Conservation (phyloP, 192 early-diverging fungal species). For the Entophlyctis luteolus region DNA sequence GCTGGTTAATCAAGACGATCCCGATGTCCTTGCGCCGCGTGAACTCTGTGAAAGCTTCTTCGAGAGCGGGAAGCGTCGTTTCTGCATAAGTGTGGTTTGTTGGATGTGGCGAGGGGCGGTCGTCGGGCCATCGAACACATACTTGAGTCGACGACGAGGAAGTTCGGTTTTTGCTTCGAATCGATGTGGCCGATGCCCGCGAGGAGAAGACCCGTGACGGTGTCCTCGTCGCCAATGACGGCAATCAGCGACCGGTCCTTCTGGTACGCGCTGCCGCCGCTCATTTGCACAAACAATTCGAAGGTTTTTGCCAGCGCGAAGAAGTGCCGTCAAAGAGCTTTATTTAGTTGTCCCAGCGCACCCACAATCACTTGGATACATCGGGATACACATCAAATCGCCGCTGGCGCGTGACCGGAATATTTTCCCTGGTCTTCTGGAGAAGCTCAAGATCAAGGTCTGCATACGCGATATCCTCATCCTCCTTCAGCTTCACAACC, state of each 20-base stretch:
- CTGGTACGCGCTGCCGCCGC: conserved; percentile 23
- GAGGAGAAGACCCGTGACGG: conserved; percentile 92
- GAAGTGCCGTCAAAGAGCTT: no score
- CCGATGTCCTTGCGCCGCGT: conserved; percentile 94
- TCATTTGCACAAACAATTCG: no score
- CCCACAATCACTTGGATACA: conserved; percentile 51
- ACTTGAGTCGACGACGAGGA: conserved; percentile 93
- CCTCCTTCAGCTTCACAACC: conserved; percentile 68
- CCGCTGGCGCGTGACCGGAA: conserved; percentile 77
- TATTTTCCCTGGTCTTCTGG: conserved; percentile 59
- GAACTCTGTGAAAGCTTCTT: conserved; percentile 75
- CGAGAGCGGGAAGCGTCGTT: conserved; percentile 51
- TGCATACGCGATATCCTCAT: conserved; percentile 76
- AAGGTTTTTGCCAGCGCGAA: no score
- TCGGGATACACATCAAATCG: conserved; percentile 88
- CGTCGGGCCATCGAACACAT: conserved; percentile 22
- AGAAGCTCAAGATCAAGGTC: conserved; percentile 66
- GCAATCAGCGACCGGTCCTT: conserved; percentile 53
- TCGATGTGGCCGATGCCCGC: conserved; percentile 96
- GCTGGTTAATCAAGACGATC: conserved; percentile 96
- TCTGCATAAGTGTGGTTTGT: conserved; percentile 24
- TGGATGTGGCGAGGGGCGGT: background rate
- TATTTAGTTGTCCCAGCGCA: no score
- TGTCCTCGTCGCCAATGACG: conserved; percentile 56
- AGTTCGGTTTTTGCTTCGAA: conserved; percentile 88